Evolutionary conservation across 2,329 filamentous ascomycete genomes (phyloP).

Genomic region (Rhynchosporium agropyri): DNA sequence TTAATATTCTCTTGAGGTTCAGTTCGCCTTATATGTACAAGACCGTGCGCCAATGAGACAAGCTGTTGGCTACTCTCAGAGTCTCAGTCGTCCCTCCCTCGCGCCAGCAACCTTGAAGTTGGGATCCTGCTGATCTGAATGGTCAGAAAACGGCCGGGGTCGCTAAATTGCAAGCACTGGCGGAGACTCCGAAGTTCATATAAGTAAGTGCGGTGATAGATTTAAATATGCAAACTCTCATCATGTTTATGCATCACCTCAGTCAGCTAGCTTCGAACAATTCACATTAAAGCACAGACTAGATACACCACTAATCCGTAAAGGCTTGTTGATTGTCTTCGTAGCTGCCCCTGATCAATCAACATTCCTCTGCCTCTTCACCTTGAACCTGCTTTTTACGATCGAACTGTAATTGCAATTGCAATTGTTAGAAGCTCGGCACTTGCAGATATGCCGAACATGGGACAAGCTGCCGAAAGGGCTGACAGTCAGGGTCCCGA

Average conservation of each 20-base stretch:
- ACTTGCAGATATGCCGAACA: not conserved
- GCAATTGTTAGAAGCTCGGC: conserved; percentile 9
- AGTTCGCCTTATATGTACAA: too few relatives aligned
- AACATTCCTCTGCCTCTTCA: not conserved
- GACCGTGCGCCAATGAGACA: too few relatives aligned
- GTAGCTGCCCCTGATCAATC: not conserved
- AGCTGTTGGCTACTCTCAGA: too few relatives aligned
- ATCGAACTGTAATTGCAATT: not conserved
- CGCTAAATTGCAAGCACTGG: too few relatives aligned
- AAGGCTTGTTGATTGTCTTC: conserved; percentile 6
- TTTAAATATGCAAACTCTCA: conserved; percentile 23
- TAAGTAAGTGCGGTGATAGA: not conserved
- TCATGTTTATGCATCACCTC: conserved; percentile 23
- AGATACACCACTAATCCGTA: not conserved
- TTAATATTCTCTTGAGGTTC: too few relatives aligned
- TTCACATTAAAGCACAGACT: conserved; percentile 23
- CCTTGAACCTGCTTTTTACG: not conserved
- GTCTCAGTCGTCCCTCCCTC: too few relatives aligned
- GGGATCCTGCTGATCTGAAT: too few relatives aligned
- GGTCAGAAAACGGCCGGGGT: too few relatives aligned
- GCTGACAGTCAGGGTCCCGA: not conserved
- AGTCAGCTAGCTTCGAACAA: conserved; percentile 23
- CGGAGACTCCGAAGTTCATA: too few relatives aligned
- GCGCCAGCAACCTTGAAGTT: too few relatives aligned
- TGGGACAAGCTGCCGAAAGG: conserved; percentile 6